These are phyloP conservation scores for Carex parvula DNA, from an alignment of 176 grass and related monocot species.

Conservation along the genomic window DNA sequence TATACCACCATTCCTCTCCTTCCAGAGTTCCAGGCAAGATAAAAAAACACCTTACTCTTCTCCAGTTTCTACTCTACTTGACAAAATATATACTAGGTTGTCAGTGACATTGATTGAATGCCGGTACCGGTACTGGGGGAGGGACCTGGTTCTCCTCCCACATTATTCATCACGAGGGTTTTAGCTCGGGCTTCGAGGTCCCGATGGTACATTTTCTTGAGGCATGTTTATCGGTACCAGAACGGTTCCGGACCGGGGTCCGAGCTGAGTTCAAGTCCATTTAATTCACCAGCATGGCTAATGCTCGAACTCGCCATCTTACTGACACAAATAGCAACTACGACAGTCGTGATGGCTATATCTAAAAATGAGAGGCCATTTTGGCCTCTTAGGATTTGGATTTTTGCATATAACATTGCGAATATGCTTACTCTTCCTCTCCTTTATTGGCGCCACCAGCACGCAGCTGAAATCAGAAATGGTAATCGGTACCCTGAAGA, in stretches of 20 bases:
- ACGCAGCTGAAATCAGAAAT: slow-evolving; percentile 20
- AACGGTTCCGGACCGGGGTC: slow-evolving; percentile 63
- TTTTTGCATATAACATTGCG: slow-evolving; percentile 70
- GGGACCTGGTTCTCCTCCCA: neutral
- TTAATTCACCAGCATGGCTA: slow-evolving; percentile 82
- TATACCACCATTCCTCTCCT: slow-evolving; percentile 26
- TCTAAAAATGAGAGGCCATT: slow-evolving; percentile 58
- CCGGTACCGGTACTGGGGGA: slow-evolving; percentile 7
- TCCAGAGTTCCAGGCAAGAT: neutral
- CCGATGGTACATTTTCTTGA: slow-evolving; percentile 88
- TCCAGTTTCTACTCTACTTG: neutral
- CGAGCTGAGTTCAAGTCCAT: slow-evolving; percentile 80
- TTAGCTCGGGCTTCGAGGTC: slow-evolving; percentile 65
- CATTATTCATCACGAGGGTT: slow-evolving; percentile 48
- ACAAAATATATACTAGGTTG: neutral
- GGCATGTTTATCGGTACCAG: slow-evolving; percentile 91
- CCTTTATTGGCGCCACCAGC: slow-evolving; percentile 77
- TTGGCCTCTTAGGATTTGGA: slow-evolving; percentile 90
- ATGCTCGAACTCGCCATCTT: slow-evolving; percentile 57
- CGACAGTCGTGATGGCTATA: slow-evolving; percentile 40
- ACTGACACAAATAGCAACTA: slow-evolving; percentile 48
- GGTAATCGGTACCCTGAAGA: slow-evolving; percentile 24
- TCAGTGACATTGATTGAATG: neutral
- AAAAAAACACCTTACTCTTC: neutral
- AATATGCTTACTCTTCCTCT: slow-evolving; percentile 93